Conservation (phyloP, 108 stramenopile species). For the Cyclotella choctawhatcheeana region DNA sequence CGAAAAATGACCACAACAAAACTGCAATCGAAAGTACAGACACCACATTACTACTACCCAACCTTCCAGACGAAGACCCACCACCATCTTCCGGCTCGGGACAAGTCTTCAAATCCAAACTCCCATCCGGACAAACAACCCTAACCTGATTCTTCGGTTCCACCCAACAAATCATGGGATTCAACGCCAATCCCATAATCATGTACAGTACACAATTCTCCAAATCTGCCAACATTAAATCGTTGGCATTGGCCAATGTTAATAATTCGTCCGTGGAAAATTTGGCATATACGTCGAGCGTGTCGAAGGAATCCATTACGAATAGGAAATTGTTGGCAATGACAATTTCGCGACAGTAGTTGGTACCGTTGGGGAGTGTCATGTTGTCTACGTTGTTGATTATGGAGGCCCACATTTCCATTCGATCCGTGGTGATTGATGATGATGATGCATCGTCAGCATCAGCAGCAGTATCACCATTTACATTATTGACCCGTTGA, state of each 20-base stretch:
- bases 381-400: constrained; percentile 8
- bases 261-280: background rate
- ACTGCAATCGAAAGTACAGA: background rate
- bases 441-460: too few relatives aligned
- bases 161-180: constrained; percentile 33
- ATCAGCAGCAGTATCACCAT: constrained; percentile 1
- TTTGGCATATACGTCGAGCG: constrained; percentile 10
- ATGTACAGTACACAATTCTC: constrained; percentile 29
- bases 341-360: constrained; percentile 25
- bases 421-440: constrained; percentile 30
- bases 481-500: constrained; percentile 7
- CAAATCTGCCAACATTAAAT: constrained; percentile 17
- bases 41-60: too few relatives aligned
- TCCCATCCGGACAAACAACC: constrained; percentile 31
- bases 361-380: constrained; percentile 18
- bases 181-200: constrained; percentile 23
- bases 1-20: background rate
- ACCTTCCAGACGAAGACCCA: background rate
- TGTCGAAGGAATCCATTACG: background rate
- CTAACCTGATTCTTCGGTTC: constrained; percentile 5
- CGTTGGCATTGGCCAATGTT: constrained; percentile 37
- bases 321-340: constrained; percentile 11
- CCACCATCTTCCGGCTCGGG: background rate
- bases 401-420: constrained; percentile 19
- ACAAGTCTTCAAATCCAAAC: constrained; percentile 25